Conservation (phyloP, 1,284 basidiomycete species). For the Fomitiporia mediterranea region DNA sequence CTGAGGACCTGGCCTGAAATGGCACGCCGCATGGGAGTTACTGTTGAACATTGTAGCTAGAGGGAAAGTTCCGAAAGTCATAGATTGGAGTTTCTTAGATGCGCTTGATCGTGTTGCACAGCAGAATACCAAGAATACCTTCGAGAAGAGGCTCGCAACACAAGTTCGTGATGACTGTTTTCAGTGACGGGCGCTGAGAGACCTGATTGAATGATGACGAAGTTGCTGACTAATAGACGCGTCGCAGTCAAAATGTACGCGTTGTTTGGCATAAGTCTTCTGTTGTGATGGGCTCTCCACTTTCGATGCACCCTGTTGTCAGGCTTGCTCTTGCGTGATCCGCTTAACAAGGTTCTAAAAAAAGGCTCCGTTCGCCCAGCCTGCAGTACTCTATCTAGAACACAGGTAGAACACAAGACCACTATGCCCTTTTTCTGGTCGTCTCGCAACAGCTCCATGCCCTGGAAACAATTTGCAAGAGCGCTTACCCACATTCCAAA, state of each 20-base stretch:
- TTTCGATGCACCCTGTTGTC: slow-evolving; percentile 5
- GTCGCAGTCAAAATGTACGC: background rate
- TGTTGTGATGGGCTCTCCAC: background rate
- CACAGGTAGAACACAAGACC: slow-evolving; percentile 20
- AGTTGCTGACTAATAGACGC: background rate
- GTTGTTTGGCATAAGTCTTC: background rate
- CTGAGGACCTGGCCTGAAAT: background rate
- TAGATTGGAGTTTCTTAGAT: background rate
- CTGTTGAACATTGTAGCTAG: background rate
- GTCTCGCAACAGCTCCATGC: background rate
- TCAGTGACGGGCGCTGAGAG: background rate
- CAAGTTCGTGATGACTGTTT: background rate
- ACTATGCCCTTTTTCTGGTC: slow-evolving; percentile 22
- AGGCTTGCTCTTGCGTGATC: slow-evolving; percentile 14
- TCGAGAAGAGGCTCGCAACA: background rate
- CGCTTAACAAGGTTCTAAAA: background rate
- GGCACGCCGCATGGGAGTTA: background rate
- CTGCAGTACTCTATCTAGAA: background rate
- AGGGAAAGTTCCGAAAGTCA: background rate
- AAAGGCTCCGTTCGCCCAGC: background rate
- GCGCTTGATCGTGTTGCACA: background rate
- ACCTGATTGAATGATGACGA: background rate
- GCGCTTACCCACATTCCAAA: background rate
- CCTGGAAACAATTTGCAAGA: slow-evolving; percentile 4
- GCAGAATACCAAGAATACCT: background rate